Evolutionary conservation across 306 rosid genomes (phyloP).

Genomic region (Trichosanthes cucumerina): DNA sequence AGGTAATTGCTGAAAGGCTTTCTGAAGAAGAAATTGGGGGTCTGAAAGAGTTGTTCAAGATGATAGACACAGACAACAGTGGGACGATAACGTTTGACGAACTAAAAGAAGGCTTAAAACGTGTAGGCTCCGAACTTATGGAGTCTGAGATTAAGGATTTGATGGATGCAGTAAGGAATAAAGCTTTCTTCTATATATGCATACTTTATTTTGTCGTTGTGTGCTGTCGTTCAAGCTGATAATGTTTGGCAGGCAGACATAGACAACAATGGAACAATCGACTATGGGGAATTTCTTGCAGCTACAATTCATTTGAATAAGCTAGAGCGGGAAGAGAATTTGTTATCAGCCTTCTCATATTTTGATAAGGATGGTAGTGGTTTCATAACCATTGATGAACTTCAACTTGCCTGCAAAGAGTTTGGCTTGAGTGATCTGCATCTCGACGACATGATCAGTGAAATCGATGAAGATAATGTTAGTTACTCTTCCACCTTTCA

Average conservation of each 20-base stretch:
- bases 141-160: constrained; percentile 42
- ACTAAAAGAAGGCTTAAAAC: constrained; percentile 30
- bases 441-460: constrained; percentile 40
- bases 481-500: neutral
- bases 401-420: constrained; percentile 33
- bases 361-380: constrained; percentile 48
- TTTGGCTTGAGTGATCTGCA: constrained; percentile 37
- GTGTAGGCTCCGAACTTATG: constrained; percentile 39
- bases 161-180: constrained; percentile 30
- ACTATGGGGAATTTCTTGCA: constrained; percentile 43
- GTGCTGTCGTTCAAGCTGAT: neutral
- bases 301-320: constrained; percentile 44
- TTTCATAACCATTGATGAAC: constrained; percentile 37
- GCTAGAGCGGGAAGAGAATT: constrained; percentile 40
- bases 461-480: constrained; percentile 36
- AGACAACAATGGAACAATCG: constrained; percentile 37
- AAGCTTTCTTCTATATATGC: neutral
- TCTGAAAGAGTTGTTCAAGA: constrained; percentile 35
- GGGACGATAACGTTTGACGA: constrained; percentile 42
- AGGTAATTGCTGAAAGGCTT: constrained; percentile 39
- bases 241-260: constrained; percentile 30
- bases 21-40: constrained; percentile 46
- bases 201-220: neutral
- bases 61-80: constrained; percentile 41
- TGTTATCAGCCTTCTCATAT: constrained; percentile 32